Base-by-base conservation (phyloP, 1,139 yeast genomes). In the Lodderomyces theae region DNA sequence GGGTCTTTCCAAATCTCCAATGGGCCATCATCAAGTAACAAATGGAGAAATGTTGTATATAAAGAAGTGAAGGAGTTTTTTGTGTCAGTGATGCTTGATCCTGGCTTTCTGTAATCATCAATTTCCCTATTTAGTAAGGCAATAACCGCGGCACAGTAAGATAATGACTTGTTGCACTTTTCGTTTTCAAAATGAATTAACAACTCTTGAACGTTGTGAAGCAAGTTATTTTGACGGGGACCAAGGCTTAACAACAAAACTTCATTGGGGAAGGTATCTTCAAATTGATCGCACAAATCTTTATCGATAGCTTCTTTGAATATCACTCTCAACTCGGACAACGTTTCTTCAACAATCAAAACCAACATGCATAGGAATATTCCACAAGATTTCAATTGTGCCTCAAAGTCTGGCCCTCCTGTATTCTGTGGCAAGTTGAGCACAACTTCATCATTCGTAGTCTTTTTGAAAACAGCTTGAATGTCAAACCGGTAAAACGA, bases 1-100 rank as follows among this genome's bases (percentile, higher is more conserved):
- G 74, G 77, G 44, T 65, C 66, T 37, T 58, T 60, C 75, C 74
- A 71, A 5, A 67, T 45, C 34, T 60, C 63, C n/a, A 64, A 28
- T 2, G 48, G 44, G 5, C 42, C 34, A 11, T 53, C 56, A 18
- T 53, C 56, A 18, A 54, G 40, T 9, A 51, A 35, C 5, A 47
- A 19, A 25, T 46, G 49, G 11, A 64, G 42, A 7, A 61, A 40
- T 11, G 50, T 42, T 3, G 51, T 48, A 34, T 58, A 52, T 19
- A 57, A 37, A 5, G 37, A 35, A 1, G 62, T 51, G 35, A 58
- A 58, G 16, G 51, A 45, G 1, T 46, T 33, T 23, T 51, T 53
- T 16, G 51, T 45, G 16, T 57, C 61, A 2, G 35, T n/a, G 3
- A 40, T 30, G n/a, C 42, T 31, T 22, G 43, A 30, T 2, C 52